phyloP scores from a whole-genome alignment of 139 green algal genomes.

The Closterium sp. region DNA sequence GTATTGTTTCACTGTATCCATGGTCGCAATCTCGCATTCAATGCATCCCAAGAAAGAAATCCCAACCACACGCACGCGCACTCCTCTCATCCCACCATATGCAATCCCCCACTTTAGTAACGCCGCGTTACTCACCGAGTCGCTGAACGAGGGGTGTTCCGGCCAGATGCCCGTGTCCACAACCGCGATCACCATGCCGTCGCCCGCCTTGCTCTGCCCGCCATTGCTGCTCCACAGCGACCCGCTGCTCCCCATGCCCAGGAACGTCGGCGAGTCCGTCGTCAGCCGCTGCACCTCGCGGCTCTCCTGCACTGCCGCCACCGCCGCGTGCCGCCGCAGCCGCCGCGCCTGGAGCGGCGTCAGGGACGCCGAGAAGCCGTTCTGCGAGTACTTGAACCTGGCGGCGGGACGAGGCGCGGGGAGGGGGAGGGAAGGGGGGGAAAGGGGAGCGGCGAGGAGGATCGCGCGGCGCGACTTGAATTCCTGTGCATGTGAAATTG shows the following conservation, averaged over 20 bases:
- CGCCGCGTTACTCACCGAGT: background rate
- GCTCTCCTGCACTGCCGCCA: background rate
- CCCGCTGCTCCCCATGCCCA: too few relatives aligned
- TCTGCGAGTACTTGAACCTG: slow-evolving; percentile 11
- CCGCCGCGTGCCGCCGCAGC: background rate
- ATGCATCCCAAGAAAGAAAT: too few relatives aligned
- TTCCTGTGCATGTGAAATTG: too few relatives aligned
- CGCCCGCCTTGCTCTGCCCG: background rate
- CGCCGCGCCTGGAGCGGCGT: background rate
- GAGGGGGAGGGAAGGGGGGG: background rate
- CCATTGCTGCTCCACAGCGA: too few relatives aligned
- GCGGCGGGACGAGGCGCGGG: too few relatives aligned
- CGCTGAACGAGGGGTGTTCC: background rate
- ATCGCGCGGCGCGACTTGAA: too few relatives aligned
- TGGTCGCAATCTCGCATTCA: too few relatives aligned
- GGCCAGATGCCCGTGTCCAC: slow-evolving; percentile 17
- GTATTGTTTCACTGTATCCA: too few relatives aligned
- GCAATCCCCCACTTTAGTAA: too few relatives aligned
- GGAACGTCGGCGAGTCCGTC: background rate
- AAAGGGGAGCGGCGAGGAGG: too few relatives aligned
- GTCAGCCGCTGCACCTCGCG: background rate
- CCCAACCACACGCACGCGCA: too few relatives aligned
- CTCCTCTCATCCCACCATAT: too few relatives aligned
- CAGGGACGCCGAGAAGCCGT: slow-evolving; percentile 21
- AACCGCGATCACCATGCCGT: slow-evolving; percentile 9